Evolutionary conservation across 2,329 filamentous ascomycete genomes (phyloP).

Genomic region (Scytalidium sp.): DNA sequence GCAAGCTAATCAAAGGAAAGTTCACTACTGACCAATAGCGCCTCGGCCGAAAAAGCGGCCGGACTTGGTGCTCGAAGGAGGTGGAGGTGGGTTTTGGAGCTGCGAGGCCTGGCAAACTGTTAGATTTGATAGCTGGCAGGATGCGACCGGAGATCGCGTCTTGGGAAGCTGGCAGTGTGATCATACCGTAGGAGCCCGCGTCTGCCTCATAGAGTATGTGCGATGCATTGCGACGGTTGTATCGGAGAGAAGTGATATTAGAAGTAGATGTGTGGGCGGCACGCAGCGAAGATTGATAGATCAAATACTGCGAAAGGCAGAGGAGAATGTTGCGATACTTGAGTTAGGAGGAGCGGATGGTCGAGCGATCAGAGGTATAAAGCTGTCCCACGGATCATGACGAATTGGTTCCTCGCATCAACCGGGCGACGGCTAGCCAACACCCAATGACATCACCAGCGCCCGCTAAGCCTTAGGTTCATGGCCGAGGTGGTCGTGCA

Average conservation of each 20-base stretch:
- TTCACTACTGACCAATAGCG: conserved; percentile 64
- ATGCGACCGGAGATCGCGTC: conserved; percentile 11
- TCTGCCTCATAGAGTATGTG: conserved; percentile 98
- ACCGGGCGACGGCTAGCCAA: not conserved
- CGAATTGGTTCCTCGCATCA: not conserved
- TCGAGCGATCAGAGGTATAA: not conserved
- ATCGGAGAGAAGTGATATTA: no score
- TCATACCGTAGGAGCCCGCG: conserved; percentile 89
- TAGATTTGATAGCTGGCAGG: conserved; percentile 5
- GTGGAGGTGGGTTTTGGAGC: conserved; percentile 88
- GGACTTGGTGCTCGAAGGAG: conserved; percentile 85
- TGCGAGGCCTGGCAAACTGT: conserved; percentile 39
- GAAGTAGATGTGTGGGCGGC: no score
- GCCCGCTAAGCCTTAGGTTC: not conserved
- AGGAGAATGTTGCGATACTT: not conserved
- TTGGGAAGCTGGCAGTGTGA: conserved; percentile 44
- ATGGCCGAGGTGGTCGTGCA: not conserved
- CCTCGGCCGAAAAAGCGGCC: conserved; percentile 84
- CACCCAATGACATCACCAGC: not conserved
- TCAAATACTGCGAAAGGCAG: not conserved
- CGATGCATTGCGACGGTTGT: conserved; percentile 75
- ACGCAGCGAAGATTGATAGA: not conserved
- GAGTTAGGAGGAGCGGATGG: not conserved
- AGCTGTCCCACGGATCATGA: not conserved
- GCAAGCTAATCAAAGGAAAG: conserved; percentile 18